These are phyloP conservation scores for Atkinsonella hypoxylon DNA, from an alignment of 2,329 filamentous ascomycete genomes.

Conservation along the genomic window DNA sequence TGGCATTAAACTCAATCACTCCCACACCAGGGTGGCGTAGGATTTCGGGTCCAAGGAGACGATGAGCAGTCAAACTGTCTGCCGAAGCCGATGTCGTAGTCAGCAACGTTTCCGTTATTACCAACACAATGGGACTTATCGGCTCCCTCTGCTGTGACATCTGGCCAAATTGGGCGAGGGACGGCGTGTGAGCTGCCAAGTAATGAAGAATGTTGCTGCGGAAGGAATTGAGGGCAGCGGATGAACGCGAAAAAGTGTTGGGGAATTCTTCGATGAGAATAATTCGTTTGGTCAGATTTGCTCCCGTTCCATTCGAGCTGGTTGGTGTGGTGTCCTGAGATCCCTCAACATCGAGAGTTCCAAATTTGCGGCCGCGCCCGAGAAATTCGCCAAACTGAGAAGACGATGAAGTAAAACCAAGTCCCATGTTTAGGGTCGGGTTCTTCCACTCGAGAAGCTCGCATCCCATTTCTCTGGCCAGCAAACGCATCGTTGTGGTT, in stretches of 20 bases:
- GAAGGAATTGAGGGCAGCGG: conserved; percentile 55
- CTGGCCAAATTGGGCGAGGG: conserved; percentile 34
- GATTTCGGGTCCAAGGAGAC: conserved; percentile 77
- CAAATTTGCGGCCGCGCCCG: conserved; percentile 67
- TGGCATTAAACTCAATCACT: conserved; percentile 83
- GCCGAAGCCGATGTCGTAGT: conserved; percentile 75
- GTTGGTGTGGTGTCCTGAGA: conserved; percentile 16
- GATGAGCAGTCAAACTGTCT: conserved; percentile 87
- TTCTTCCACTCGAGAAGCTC: conserved; percentile 87
- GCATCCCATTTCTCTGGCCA: conserved; percentile 66
- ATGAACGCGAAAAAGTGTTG: conserved; percentile 57
- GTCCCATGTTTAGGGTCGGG: conserved; percentile 48
- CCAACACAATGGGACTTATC: conserved; percentile 67
- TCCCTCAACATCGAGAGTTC: conserved; percentile 45
- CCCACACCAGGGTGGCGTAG: conserved; percentile 67
- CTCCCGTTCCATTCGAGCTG: conserved; percentile 10
- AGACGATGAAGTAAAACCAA: conserved; percentile 56
- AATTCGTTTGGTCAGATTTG: conserved; percentile 32
- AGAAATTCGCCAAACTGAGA: conserved; percentile 89
- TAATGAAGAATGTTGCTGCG: conserved; percentile 64
- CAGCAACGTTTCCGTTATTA: conserved; percentile 82
- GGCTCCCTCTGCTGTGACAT: conserved; percentile 27
- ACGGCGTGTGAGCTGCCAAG: conserved; percentile 54
- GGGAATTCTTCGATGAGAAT: conserved; percentile 77
- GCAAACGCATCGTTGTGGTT: conserved; percentile 70